Evolutionary conservation across 257 asterid species (phyloP), one percentile per base, ranked within the genome.

Genomic region (Ilex aquifolium): DNA sequence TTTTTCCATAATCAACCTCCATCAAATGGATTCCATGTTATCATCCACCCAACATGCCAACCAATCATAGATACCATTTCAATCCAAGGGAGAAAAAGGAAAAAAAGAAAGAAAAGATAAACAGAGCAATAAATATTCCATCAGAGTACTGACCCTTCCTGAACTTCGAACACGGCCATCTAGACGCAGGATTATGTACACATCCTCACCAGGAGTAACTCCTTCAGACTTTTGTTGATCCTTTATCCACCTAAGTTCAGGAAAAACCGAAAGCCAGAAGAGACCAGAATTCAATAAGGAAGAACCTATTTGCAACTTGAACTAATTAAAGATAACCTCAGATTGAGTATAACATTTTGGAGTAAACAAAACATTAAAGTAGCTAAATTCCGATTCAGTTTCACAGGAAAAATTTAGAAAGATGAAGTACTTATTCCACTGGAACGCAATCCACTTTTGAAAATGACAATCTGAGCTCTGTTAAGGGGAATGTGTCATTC

Each of bases 81-180:
- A 49, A 29, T 31, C 29, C 39, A 10, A 30, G 44, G 57, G 13
- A 44, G 32, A 50, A 7, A 11, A 5, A 16, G 32, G 8, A 27
- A 7, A 50, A 42, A 11, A 6, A 21, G 6, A 27, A 50, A 17
- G 10, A 30, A 69, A 29, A 65, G 44, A 68, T 36, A 57, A 32
- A 42, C 62, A n/a, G 5, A 16, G 44, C 14, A 50, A 59, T 12
- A 40, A 2, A 51, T 53, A 13, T 10, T n/a, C 10, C 39, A 10
- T 1, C 50, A 51, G 17, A 46, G 61, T 66, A 81, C 87, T 76
- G 57, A 92, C 98, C 96, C 80, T 84, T 55, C 98, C 97, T 61
- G 98, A 92, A 74, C 91, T 84, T 55, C 95, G 83, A 68, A 92
- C 91, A 64, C 98, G 97, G 0, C 98, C 98, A 83, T 92, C 98